Conservation (phyloP, 345 rosid species). For the Arabidopsis arenosa region DNA sequence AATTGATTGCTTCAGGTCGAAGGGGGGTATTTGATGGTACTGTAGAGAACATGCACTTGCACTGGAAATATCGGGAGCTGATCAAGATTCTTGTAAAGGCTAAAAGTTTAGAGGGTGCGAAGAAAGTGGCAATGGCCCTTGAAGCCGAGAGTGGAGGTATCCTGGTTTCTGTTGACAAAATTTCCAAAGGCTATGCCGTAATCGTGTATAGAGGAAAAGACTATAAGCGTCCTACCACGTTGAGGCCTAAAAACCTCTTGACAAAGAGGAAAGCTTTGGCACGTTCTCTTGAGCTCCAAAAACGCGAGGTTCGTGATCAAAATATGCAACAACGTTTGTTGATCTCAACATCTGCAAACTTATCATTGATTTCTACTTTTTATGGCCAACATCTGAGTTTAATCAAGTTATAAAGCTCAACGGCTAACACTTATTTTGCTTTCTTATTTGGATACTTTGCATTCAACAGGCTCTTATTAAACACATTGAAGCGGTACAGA, state of each 20-base stretch:
- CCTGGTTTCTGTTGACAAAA: conserved; percentile 84
- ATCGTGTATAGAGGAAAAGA: conserved; percentile 87
- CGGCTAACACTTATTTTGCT: not conserved
- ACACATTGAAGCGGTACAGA: conserved; percentile 62
- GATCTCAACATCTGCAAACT: conserved; percentile 7
- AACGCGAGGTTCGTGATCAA: conserved; percentile 65
- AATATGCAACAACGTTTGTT: conserved; percentile 1
- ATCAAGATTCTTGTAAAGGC: conserved; percentile 82
- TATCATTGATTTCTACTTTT: conserved; percentile 4
- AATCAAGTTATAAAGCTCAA: not conserved
- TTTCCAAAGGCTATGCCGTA: conserved; percentile 92
- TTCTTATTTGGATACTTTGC: conserved; percentile 31
- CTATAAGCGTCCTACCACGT: conserved; percentile 75
- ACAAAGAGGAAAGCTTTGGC: conserved; percentile 98
- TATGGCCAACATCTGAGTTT: not conserved
- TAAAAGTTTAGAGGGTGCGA: conserved; percentile 73
- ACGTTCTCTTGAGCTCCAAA: conserved; percentile 91
- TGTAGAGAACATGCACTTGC: conserved; percentile 98
- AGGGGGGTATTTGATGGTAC: conserved; percentile 97
- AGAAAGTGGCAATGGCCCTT: conserved; percentile 84
- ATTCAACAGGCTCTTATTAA: conserved; percentile 72
- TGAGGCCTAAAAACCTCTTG: conserved; percentile 88
- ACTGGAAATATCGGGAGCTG: conserved; percentile 94
- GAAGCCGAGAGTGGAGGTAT: conserved; percentile 98
- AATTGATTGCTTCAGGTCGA: conserved; percentile 64